A percentile compares a stretch with the other conserved stretches of the same genome.
These are phyloP conservation scores for Arthrobotrys entomopaga DNA, from an alignment of 2,329 filamentous ascomycete genomes.

Conservation along the genomic window DNA sequence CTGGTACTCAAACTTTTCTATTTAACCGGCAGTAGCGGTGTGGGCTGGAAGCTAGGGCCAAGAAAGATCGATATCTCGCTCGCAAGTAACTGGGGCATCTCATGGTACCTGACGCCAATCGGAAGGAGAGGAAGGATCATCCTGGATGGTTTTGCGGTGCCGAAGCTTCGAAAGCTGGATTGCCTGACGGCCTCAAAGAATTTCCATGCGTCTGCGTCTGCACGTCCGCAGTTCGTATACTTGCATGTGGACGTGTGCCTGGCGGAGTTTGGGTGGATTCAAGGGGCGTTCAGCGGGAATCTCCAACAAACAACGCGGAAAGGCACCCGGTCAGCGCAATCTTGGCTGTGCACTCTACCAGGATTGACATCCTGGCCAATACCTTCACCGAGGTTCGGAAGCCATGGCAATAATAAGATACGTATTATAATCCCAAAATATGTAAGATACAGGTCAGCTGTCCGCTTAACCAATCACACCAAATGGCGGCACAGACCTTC, in stretches of 20 bases:
- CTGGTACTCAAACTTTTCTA: slow-evolving; percentile 26
- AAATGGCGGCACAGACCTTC: slow-evolving; percentile 16
- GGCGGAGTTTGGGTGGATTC: slow-evolving; percentile 20
- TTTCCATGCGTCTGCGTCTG: slow-evolving; percentile 1
- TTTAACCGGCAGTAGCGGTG: slow-evolving; percentile 52
- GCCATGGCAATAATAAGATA: slow-evolving; percentile 14
- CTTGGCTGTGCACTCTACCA: slow-evolving; percentile 41
- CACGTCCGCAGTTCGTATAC: slow-evolving; percentile 23
- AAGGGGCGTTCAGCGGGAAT: slow-evolving; percentile 9
- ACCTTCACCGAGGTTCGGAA: slow-evolving; percentile 14
- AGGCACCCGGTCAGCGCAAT: slow-evolving; percentile 23
- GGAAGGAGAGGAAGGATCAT: slow-evolving; percentile 41
- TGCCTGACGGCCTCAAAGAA: background rate
- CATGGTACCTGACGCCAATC: slow-evolving; percentile 38
- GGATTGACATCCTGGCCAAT: slow-evolving; percentile 45
- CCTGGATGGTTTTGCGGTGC: slow-evolving; percentile 25
- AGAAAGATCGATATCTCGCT: no score
- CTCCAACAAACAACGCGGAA: slow-evolving; percentile 49
- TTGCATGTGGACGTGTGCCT: slow-evolving; percentile 10
- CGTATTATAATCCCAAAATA: slow-evolving; percentile 32
- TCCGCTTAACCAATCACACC: slow-evolving; percentile 21
- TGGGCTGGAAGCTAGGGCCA: slow-evolving; percentile 28
- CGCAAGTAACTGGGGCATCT: slow-evolving; percentile 17
- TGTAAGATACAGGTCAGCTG: slow-evolving; percentile 33
- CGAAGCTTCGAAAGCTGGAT: slow-evolving; percentile 16